Evolutionary conservation across 108 stramenopile species (phyloP).

Genomic region (Pseudonitzschia multiseries): DNA sequence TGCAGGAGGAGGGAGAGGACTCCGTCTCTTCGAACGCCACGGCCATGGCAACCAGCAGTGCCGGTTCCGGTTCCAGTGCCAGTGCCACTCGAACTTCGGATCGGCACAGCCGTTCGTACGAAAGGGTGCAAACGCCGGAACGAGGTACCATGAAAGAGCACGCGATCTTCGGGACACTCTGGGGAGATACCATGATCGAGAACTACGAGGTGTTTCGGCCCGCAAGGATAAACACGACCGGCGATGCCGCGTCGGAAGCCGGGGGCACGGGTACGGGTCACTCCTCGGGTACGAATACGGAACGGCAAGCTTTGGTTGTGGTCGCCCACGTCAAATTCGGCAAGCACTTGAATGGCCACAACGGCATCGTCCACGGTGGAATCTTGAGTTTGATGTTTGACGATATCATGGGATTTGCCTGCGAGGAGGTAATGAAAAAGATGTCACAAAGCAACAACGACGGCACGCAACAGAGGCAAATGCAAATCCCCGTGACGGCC

Average conservation of each 20-base stretch:
- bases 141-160: constrained; percentile 27
- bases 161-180: constrained; percentile 41
- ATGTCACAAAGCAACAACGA: constrained; percentile 52
- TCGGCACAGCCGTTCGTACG: constrained; percentile 1
- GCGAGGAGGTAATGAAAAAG: constrained; percentile 38
- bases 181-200: constrained; percentile 37
- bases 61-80: no score
- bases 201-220: constrained; percentile 36
- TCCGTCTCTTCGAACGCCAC: no score
- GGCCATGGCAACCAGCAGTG: no score
- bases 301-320: background rate
- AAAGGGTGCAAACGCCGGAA: constrained; percentile 27
- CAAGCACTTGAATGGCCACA: constrained; percentile 48
- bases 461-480: constrained; percentile 37
- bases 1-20: no score
- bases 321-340: constrained; percentile 43
- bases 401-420: constrained; percentile 53
- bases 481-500: constrained; percentile 33
- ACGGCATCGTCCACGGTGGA: constrained; percentile 60
- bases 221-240: background rate
- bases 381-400: constrained; percentile 57
- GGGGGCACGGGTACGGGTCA: no score
- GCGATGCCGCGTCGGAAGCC: no score
- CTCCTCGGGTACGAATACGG: no score
- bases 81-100: no score